phyloP scores from a whole-genome alignment of 495 filamentous ascomycete genomes.

The Copromyces sp. region DNA sequence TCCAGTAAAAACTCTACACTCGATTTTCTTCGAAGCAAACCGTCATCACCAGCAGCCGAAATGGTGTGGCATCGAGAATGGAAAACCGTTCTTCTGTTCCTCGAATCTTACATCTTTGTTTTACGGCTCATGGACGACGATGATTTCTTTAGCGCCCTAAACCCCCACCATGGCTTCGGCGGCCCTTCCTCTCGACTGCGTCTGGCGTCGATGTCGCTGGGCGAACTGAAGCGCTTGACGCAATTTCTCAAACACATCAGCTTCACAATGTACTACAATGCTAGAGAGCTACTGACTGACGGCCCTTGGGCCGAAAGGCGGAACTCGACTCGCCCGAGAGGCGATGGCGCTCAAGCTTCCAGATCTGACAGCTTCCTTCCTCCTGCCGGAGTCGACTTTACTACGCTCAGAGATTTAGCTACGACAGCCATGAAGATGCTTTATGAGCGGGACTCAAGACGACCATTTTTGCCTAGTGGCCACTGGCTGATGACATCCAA shows the following conservation, averaged over 20 bases:
- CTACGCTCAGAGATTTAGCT: constrained; percentile 68
- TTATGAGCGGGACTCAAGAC: constrained; percentile 87
- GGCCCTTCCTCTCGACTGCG: constrained; percentile 30
- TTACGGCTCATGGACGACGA: constrained; percentile 91
- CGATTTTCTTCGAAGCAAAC: constrained; percentile 15
- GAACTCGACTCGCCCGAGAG: neutral
- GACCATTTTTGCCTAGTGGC: constrained; percentile 65
- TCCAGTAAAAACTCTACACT: constrained; percentile 17
- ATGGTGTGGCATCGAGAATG: constrained; percentile 56
- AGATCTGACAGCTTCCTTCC: constrained; percentile 5
- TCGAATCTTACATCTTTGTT: constrained; percentile 89
- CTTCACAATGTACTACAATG: constrained; percentile 82
- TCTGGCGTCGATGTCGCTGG: constrained; percentile 58
- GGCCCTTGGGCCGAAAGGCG: neutral
- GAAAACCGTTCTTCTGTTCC: constrained; percentile 79
- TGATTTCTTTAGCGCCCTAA: constrained; percentile 50
- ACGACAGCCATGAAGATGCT: constrained; percentile 79
- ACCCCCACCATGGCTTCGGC: constrained; percentile 1
- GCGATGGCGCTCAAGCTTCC: neutral
- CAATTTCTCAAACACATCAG: constrained; percentile 87
- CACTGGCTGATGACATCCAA: constrained; percentile 94
- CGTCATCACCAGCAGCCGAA: constrained; percentile 4
- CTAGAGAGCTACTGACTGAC: constrained; percentile 40
- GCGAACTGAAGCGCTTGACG: constrained; percentile 62
- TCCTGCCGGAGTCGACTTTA: constrained; percentile 55